Percentiles rank a stretch among this genome's conserved stretches.
phyloP scores from a whole-genome alignment of 1,284 basidiomycete genomes.

The Clitocybe nebularis region DNA sequence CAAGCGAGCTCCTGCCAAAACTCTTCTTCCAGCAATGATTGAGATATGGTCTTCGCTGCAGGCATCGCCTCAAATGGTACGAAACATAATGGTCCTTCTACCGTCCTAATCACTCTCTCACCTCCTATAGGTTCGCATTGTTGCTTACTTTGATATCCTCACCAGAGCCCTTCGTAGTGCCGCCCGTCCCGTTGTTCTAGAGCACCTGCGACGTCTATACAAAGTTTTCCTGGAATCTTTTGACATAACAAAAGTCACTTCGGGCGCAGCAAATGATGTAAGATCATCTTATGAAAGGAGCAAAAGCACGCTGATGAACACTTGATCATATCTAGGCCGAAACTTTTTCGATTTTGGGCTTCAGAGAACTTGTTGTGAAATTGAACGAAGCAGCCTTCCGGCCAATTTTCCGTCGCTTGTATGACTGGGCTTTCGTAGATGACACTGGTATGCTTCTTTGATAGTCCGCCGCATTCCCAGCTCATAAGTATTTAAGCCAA shows the following conservation, averaged over 20 bases:
- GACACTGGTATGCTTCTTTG: conserved; percentile 38
- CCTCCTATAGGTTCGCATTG: conserved; percentile 28
- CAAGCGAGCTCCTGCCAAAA: conserved; percentile 67
- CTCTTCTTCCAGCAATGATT: conserved; percentile 60
- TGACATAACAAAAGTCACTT: conserved; percentile 43
- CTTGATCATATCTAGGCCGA: conserved; percentile 40
- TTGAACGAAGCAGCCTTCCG: conserved; percentile 92
- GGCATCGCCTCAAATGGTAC: conserved; percentile 31
- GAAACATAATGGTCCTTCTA: conserved; percentile 7
- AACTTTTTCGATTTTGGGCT: conserved; percentile 62
- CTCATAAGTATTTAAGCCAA: conserved; percentile 23
- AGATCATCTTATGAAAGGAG: conserved; percentile 8
- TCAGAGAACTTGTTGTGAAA: conserved; percentile 88
- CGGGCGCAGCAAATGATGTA: conserved; percentile 32
- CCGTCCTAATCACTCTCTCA: conserved; percentile 1
- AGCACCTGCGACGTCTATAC: conserved; percentile 73
- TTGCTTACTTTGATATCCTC: conserved; percentile 67
- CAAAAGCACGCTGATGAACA: not conserved
- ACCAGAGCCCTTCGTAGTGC: conserved; percentile 64
- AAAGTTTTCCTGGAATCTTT: conserved; percentile 82
- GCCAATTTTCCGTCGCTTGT: conserved; percentile 87
- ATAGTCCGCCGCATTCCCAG: too few species aligned
- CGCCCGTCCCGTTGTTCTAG: conserved; percentile 60
- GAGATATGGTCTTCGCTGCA: conserved; percentile 48
- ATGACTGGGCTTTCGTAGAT: conserved; percentile 90